Evolutionary conservation across 306 rosid genomes (phyloP), one percentile per base, ranked within the genome.

Genomic region (barrel medic (Medicago truncatula)): DNA sequence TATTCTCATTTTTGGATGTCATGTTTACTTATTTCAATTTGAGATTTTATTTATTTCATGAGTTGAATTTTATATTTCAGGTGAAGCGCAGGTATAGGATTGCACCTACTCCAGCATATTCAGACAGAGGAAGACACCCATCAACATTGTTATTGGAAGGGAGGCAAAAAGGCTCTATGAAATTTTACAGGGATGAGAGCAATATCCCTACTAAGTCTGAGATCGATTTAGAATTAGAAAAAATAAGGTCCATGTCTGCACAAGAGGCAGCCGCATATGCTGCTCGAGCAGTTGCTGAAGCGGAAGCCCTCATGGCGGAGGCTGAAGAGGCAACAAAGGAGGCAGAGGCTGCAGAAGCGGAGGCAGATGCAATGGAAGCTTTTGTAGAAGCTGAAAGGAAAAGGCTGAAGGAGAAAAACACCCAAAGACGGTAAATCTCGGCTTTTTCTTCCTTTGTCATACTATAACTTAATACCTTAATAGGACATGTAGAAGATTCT

Each of bases 331-430:
- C 99, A 36, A 87, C 84, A 5, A 85, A 81, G 76, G 99, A 95
- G 70, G 97, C 99, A 28, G 97, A 90, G 82, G 91, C 85, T 25
- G 99, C 99, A 21, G 99, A 95, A 88, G 99, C 96, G 61, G 97
- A 92, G 56, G 99, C 97, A 0, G 97, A 88, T 77, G 93, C 82
- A 40, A 93, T 93, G 6, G 90, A 89, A 67, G 96, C 97, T 62
- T 87, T 86, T 87, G 97, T 90, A 43, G 93, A 90, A 2, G 97
- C 97, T 11, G 86, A 97, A 76, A 67, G 69, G 83, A 92, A 88
- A 85, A 84, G 92, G n/a, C 60, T 83, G 67, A 89, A 82, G 78
- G 93, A 79, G 74, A 81, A 88, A 81, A 89, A 71, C 75, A 50
- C 80, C 96, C 87, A 1, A 92, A 84, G 85, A 81, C 84, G 97